A percentile compares a stretch with the other conserved stretches of the same genome.
phyloP scores from a whole-genome alignment of 805 yeast species.

The Candida ortonii region DNA sequence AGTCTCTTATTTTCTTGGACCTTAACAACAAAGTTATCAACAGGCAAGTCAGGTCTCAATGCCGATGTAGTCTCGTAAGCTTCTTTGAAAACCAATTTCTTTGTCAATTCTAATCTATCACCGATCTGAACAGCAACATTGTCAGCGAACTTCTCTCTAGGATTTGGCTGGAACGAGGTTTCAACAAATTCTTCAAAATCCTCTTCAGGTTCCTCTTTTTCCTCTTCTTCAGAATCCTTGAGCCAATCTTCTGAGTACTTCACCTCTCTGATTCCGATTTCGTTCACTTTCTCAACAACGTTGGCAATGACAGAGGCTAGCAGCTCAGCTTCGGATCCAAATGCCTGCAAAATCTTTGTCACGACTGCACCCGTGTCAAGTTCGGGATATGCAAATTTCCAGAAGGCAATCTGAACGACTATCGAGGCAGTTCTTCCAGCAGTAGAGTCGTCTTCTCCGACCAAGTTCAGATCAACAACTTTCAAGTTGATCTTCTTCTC shows the following conservation, averaged over 20 bases:
- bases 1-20: conserved; percentile 90
- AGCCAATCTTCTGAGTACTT: conserved; percentile 34
- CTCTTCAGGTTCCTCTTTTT: conserved; percentile 15
- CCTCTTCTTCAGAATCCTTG: conserved; percentile 17
- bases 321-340: conserved; percentile 78
- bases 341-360: conserved; percentile 74
- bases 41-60: conserved; percentile 88
- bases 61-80: conserved; percentile 58
- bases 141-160: conserved; percentile 46
- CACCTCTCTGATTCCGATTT: conserved; percentile 40
- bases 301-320: conserved; percentile 69
- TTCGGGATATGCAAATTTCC: conserved; percentile 66
- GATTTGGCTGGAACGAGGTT: conserved; percentile 63
- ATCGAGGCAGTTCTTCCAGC: conserved; percentile 72
- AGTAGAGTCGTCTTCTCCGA: conserved; percentile 68
- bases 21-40: conserved; percentile 78
- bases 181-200: conserved; percentile 58
- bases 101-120: conserved; percentile 49
- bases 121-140: conserved; percentile 39
- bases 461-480: conserved; percentile 57
- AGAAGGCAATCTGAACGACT: conserved; percentile 76
- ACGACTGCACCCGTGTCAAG: conserved; percentile 61
- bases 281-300: conserved; percentile 57
- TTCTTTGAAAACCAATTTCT: conserved; percentile 76
- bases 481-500: conserved; percentile 51